These are phyloP conservation scores for Ichthyophthirius multifiliis DNA, from an alignment of 169 alveolate species.

Conservation along the genomic window DNA sequence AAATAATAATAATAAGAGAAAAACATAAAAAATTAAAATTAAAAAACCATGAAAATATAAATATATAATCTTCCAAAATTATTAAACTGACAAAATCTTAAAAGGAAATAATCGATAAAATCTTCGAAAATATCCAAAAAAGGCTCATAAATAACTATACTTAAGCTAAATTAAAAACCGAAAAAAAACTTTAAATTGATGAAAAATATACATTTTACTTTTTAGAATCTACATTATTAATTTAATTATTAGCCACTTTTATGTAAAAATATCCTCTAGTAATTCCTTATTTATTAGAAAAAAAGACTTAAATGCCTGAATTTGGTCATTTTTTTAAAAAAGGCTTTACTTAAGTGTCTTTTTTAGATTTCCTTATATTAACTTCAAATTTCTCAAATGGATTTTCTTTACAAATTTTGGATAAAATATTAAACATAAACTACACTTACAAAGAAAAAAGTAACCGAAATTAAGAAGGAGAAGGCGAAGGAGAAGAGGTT, in stretches of 20 bases:
- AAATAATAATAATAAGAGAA: neutral
- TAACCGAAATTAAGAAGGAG: no score
- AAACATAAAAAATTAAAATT: neutral
- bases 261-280: slow-evolving; percentile 2
- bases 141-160: neutral
- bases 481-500: slow-evolving; percentile 4
- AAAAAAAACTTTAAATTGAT: no score
- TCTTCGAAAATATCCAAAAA: neutral
- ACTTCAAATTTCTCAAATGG: neutral
- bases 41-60: neutral
- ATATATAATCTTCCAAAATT: neutral
- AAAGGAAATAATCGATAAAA: neutral
- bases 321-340: neutral
- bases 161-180: neutral
- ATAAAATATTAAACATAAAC: neutral
- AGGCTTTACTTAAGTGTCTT: neutral
- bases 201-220: no score
- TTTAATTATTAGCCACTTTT: neutral
- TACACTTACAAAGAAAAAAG: neutral
- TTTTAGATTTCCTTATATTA: neutral
- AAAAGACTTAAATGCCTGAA: neutral
- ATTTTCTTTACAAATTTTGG: neutral
- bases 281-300: neutral
- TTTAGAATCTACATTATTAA: neutral
- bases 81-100: neutral